phyloP scores from a whole-genome alignment of 306 rosid species.

The Clitoria ternatea region DNA sequence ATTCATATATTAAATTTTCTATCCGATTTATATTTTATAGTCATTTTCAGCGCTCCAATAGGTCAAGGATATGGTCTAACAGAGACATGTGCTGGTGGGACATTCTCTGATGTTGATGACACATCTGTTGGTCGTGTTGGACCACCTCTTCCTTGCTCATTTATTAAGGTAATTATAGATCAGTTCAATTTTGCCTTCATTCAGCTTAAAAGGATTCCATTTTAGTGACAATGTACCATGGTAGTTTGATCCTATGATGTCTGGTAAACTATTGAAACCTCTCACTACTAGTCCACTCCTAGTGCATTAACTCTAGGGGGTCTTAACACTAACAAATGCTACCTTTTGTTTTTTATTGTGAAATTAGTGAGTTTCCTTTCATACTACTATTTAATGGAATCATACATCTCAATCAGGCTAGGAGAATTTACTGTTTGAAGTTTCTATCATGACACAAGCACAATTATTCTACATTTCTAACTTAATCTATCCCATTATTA shows the following conservation, averaged over 20 bases:
- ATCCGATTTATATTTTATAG: slow-evolving; percentile 15
- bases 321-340: not conserved
- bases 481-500: not conserved
- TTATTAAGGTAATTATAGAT: slow-evolving; percentile 45
- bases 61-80: slow-evolving; percentile 91
- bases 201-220: not conserved
- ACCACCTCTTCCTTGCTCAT: slow-evolving; percentile 88
- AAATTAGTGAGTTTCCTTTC: not conserved
- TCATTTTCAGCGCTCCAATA: slow-evolving; percentile 59
- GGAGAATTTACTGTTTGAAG: not conserved
- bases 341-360: not conserved
- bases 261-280: not conserved
- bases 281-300: not conserved
- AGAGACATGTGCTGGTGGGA: slow-evolving; percentile 79
- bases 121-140: slow-evolving; percentile 78
- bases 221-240: not conserved
- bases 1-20: not conserved
- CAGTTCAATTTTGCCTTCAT: not conserved
- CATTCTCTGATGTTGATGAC: slow-evolving; percentile 78
- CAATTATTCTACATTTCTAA: not conserved
- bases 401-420: not conserved
- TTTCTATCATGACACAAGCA: not conserved
- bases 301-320: not conserved
- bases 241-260: not conserved
- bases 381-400: not conserved